Percentiles rank a stretch among this genome's conserved stretches.
Conservation (phyloP, 1,139 yeast species). For the Kluyveromyces sp. region DNA sequence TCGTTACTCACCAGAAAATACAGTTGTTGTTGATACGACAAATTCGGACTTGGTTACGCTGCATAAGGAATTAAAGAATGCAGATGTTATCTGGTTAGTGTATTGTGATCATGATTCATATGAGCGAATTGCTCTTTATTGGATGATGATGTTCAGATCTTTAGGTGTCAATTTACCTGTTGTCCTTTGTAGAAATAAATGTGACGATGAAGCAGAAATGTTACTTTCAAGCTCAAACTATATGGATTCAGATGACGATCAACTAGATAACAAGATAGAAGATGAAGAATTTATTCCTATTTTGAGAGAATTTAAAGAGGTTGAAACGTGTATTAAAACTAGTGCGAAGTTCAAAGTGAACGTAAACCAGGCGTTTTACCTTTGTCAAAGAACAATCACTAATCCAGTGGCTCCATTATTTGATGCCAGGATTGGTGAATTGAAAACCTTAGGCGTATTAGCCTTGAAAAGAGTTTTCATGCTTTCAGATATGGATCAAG, state of each 20-base stretch:
- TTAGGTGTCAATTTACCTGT: conserved; percentile 90
- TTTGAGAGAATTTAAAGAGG: conserved; percentile 84
- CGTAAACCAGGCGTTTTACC: conserved; percentile 81
- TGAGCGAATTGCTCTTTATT: conserved; percentile 80
- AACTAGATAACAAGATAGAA: conserved; percentile 25
- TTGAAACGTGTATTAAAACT: conserved; percentile 83
- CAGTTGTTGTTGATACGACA: conserved; percentile 73
- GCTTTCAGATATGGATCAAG: conserved; percentile 83
- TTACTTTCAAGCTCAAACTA: conserved; percentile 12
- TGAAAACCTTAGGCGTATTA: conserved; percentile 67
- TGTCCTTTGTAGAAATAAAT: conserved; percentile 81
- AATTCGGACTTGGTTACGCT: conserved; percentile 54
- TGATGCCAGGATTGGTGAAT: conserved; percentile 79
- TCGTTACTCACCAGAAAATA: conserved; percentile 55
- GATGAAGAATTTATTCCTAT: conserved; percentile 80
- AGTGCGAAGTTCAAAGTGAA: conserved; percentile 75
- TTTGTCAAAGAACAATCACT: conserved; percentile 86
- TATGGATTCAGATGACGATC: conserved; percentile 13
- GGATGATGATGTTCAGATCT: conserved; percentile 91
- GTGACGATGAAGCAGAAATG: conserved; percentile 38
- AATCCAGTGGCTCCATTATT: conserved; percentile 92
- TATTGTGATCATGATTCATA: conserved; percentile 91
- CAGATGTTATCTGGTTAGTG: conserved; percentile 89
- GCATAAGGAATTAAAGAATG: conserved; percentile 69
- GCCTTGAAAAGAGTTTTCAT: conserved; percentile 80